Evolutionary conservation across 306 rosid genomes (phyloP), one percentile per base, ranked within the genome.

Genomic region (Lathyrus sativus): DNA sequence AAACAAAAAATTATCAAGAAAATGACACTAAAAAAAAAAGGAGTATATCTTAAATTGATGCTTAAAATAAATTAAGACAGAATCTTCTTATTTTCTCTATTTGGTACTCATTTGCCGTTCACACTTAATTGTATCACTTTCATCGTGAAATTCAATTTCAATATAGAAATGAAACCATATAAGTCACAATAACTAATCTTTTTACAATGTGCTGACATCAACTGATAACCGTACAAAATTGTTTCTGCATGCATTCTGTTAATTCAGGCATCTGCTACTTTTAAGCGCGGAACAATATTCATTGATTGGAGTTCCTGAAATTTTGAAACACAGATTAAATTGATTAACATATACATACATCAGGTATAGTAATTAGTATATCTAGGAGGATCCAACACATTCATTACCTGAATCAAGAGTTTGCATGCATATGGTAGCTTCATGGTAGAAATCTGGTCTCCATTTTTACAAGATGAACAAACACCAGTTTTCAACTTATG

Each of bases 391-490:
- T 26, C 10, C 11, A 60, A 51, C 48, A 51, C 51, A 74, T 68
- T 68, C 50, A 73, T 71, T 68, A 91, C 96, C 93, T 93, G 97
- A 72, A 93, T 84, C 75, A 93, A 81, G 77, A 93, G 97, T 79
- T 90, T 93, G 91, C 98, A 93, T 15, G 98, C 95, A 70, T 93
- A 93, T n/a, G 98, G 97, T 37, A 93, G 86, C 76, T 86, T 88
- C 91, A 88, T 71, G 57, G 87, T 85, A 19, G 90, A 93, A 37
- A 93, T 86, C 28, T 82, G 83, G n/a, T 90, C 89, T 55, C 97
- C 96, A 24, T 82, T 93, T 78, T 88, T 90, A 77, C 98, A 93
- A 3, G 83, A 85, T 42, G 98, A 86, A 82, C 98, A 90, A 14
- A 93, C 53, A 63, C 91, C 96, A 46, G 82, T 76, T 82, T 86